phyloP scores from a whole-genome alignment of 1,284 basidiomycete species.

The Cryptococcus depauperatus region DNA sequence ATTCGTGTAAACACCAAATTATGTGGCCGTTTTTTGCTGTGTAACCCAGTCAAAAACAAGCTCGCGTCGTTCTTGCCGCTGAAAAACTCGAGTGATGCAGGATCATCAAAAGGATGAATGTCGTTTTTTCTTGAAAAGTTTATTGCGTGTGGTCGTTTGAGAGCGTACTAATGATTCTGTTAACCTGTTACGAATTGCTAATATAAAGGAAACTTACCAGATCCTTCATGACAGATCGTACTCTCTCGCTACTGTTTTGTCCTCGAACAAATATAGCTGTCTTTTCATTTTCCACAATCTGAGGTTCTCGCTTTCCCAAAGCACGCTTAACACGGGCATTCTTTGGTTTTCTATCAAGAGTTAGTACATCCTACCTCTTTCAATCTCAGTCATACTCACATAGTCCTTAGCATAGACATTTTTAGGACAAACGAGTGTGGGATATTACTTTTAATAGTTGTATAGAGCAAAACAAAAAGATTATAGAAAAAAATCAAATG shows the following conservation, averaged over 20 bases:
- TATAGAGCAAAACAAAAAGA: not conserved
- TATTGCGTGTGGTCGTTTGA: conserved; percentile 81
- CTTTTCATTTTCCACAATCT: conserved; percentile 77
- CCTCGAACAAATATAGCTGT: conserved; percentile 85
- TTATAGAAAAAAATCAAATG: not conserved
- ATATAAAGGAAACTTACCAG: conserved; percentile 53
- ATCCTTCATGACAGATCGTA: conserved; percentile 78
- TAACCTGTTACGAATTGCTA: not conserved
- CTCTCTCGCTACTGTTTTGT: conserved; percentile 70
- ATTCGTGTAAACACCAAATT: conserved; percentile 78
- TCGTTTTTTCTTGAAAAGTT: conserved; percentile 92
- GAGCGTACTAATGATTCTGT: conserved; percentile 61
- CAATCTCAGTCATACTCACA: conserved; percentile 22
- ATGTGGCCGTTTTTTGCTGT: conserved; percentile 90
- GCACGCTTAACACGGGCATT: conserved; percentile 96
- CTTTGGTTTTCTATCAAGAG: conserved; percentile 69
- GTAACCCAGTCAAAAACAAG: conserved; percentile 83
- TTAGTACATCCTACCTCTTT: not conserved
- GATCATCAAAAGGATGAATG: conserved; percentile 84
- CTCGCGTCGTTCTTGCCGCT: conserved; percentile 87
- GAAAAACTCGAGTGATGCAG: conserved; percentile 84
- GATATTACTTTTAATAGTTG: not conserved
- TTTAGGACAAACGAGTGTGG: conserved; percentile 13
- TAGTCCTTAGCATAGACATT: conserved; percentile 44
- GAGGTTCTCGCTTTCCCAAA: conserved; percentile 75